phyloP scores from a whole-genome alignment of 1,284 basidiomycete genomes.

The Macrocystidia cucumis region DNA sequence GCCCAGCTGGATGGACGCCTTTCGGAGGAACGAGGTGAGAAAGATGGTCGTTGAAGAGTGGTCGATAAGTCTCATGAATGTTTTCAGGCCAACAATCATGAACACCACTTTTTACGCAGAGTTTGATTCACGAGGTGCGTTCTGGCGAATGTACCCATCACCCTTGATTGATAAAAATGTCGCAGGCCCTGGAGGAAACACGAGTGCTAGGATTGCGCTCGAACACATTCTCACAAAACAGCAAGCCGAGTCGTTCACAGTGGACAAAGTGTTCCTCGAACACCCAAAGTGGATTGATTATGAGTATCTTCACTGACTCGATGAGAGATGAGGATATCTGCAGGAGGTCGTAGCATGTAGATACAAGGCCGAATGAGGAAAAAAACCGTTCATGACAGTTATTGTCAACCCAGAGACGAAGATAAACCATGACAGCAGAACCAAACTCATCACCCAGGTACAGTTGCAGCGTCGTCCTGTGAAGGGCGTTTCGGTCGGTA shows the following conservation, averaged over 20 bases:
- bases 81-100: constrained; percentile 34
- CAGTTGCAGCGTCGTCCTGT: constrained; percentile 11
- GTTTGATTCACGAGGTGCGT: constrained; percentile 43
- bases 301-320: constrained; percentile 26
- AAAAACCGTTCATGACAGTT: too few species aligned
- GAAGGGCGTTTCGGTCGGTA: constrained; percentile 37
- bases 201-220: constrained; percentile 31
- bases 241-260: constrained; percentile 33
- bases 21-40: constrained; percentile 36
- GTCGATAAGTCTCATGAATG: too few species aligned
- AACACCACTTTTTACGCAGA: constrained; percentile 58
- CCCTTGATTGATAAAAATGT: constrained; percentile 3
- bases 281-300: constrained; percentile 50
- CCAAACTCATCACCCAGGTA: too few species aligned
- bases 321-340: neutral
- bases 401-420: too few species aligned
- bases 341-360: neutral
- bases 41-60: too few species aligned
- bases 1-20: constrained; percentile 42
- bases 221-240: constrained; percentile 38
- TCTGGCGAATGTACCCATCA: neutral
- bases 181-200: constrained; percentile 49
- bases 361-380: too few species aligned
- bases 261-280: constrained; percentile 42
- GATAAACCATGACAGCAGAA: too few species aligned